Conservation (phyloP, 441 rosid species). For the Populus trichocarpa region DNA sequence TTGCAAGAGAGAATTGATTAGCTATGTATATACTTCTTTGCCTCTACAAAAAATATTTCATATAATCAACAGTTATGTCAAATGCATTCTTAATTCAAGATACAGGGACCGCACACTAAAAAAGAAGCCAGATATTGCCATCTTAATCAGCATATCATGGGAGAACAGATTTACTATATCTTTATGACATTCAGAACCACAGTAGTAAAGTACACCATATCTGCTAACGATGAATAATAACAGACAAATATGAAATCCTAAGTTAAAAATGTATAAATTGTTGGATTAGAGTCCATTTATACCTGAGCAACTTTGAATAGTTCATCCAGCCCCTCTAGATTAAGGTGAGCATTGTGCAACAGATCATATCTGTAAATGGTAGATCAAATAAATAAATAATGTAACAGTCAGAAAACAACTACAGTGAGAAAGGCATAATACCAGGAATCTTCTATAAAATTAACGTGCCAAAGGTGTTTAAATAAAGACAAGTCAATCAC, state of each 20-base stretch:
- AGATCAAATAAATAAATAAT: slow-evolving; percentile 7
- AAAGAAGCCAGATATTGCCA: background rate
- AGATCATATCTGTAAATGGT: slow-evolving; percentile 73
- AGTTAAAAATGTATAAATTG: background rate
- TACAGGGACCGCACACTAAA: background rate
- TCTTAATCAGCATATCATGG: background rate
- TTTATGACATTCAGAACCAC: background rate
- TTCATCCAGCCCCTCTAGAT: slow-evolving; percentile 83
- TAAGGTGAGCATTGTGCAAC: slow-evolving; percentile 97
- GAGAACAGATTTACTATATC: background rate
- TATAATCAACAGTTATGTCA: background rate
- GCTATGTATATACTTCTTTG: background rate
- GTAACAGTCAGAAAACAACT: slow-evolving; percentile 2
- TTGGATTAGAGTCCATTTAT: slow-evolving; percentile 17
- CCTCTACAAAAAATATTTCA: background rate
- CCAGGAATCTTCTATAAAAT: background rate
- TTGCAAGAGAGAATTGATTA: background rate
- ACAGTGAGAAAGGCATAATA: background rate
- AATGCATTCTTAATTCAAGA: background rate
- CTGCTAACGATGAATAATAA: background rate
- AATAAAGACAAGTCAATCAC: background rate
- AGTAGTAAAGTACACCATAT: background rate
- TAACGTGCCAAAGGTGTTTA: background rate
- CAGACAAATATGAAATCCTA: background rate
- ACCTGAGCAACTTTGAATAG: slow-evolving; percentile 99